These are phyloP conservation scores for Holtermanniella nyarrowii DNA, from an alignment of 768 basidiomycete genomes.

Conservation along the genomic window DNA sequence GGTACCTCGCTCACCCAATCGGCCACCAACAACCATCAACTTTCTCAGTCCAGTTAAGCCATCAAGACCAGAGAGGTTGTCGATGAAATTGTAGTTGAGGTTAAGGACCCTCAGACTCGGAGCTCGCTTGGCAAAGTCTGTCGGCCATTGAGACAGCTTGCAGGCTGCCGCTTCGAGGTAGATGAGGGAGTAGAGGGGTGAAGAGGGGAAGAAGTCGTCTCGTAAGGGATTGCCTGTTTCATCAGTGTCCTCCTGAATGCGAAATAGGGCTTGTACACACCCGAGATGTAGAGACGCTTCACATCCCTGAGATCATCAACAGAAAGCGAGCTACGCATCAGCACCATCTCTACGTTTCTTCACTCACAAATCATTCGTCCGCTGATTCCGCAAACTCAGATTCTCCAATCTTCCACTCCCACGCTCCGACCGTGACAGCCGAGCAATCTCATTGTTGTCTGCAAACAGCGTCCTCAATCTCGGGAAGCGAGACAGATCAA, in stretches of 20 bases:
- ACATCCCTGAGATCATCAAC: conserved; percentile 67
- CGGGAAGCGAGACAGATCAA: conserved; percentile 54
- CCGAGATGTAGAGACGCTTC: conserved; percentile 88
- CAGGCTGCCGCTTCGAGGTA: conserved; percentile 90
- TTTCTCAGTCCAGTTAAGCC: conserved; percentile 69
- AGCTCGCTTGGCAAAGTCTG: conserved; percentile 52
- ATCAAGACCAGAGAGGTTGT: conserved; percentile 56
- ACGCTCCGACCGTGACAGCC: conserved; percentile 28
- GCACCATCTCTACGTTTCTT: not conserved
- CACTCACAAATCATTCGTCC: conserved; percentile 63
- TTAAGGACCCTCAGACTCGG: conserved; percentile 87
- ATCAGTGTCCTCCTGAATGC: conserved; percentile 42
- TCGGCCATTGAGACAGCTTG: conserved; percentile 64
- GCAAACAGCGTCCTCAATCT: conserved; percentile 82
- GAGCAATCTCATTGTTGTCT: conserved; percentile 59
- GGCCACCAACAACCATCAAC: conserved; percentile 69
- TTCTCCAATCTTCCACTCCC: conserved; percentile 65
- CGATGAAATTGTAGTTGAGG: conserved; percentile 90
- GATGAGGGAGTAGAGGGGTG: conserved; percentile 70
- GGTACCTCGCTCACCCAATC: conserved; percentile 56
- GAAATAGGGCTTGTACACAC: conserved; percentile 47
- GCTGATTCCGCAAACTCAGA: conserved; percentile 82
- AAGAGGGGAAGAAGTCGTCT: conserved; percentile 43
- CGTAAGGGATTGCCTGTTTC: conserved; percentile 40
- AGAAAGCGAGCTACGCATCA: conserved; percentile 9